These are phyloP conservation scores for Xylaria sp. DNA, from an alignment of 2,329 filamentous ascomycete species.

Conservation along the genomic window DNA sequence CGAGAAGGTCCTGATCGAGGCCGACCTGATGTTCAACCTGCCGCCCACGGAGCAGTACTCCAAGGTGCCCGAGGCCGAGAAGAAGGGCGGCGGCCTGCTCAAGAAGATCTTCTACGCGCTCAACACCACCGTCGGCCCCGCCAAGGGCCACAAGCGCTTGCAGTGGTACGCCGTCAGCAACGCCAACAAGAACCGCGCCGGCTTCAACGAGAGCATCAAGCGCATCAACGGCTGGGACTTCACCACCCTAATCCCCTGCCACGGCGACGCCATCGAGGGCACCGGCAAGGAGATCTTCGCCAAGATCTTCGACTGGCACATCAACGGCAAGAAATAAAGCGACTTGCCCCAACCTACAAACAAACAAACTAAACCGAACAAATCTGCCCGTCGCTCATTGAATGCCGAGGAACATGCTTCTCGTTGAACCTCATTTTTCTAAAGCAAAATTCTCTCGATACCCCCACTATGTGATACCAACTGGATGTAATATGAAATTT, in stretches of 20 bases:
- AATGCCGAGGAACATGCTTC: conserved; percentile 19
- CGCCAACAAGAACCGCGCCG: conserved; percentile 66
- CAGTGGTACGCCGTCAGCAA: conserved; percentile 78
- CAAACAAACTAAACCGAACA: not conserved
- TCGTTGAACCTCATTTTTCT: conserved; percentile 29
- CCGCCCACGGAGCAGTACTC: conserved; percentile 89
- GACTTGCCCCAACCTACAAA: not conserved
- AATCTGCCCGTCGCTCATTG: conserved; percentile 24
- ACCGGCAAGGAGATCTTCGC: conserved; percentile 78
- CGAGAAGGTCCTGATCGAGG: conserved; percentile 82
- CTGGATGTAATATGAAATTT: conserved; percentile 36
- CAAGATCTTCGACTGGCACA: conserved; percentile 86
- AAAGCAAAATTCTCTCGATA: conserved; percentile 34
- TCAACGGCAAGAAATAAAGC: conserved; percentile 59
- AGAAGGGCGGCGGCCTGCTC: conserved; percentile 52
- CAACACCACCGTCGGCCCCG: conserved; percentile 70
- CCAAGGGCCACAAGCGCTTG: conserved; percentile 82
- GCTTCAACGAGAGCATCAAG: conserved; percentile 75
- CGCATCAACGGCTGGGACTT: conserved; percentile 86
- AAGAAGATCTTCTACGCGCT: conserved; percentile 62
- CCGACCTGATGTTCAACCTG: conserved; percentile 92
- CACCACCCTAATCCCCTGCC: conserved; percentile 86
- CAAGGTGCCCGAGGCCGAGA: conserved; percentile 62
- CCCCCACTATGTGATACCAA: conserved; percentile 38
- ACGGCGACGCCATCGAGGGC: conserved; percentile 87